phyloP scores from a whole-genome alignment of 805 yeast genomes.

The Metschnikowia cerradonensis region DNA sequence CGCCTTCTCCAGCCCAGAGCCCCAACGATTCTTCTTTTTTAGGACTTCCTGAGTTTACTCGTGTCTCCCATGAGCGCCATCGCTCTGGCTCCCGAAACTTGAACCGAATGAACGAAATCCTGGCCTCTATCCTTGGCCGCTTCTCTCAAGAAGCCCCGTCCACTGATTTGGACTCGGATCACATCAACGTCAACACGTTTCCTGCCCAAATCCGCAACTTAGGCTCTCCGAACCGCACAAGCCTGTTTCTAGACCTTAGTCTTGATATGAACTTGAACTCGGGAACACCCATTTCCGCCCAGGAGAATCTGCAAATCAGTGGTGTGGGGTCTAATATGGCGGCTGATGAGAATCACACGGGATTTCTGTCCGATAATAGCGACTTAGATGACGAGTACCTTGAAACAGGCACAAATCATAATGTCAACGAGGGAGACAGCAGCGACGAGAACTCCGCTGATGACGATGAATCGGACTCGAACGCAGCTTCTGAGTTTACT shows the following conservation, averaged over 20 bases:
- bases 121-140: conserved; percentile 7
- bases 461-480: conserved; percentile 7
- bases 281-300: not conserved
- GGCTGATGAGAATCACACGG: not conserved
- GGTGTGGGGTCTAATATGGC: not conserved
- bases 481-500: not conserved
- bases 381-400: not conserved
- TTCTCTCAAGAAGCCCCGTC: not conserved
- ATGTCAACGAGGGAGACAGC: conserved; percentile 2
- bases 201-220: conserved; percentile 9
- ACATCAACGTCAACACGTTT: not conserved
- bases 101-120: conserved; percentile 8
- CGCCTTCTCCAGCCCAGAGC: not conserved
- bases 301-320: not conserved
- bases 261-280: conserved; percentile 7
- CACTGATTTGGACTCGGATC: not conserved
- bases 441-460: conserved; percentile 4
- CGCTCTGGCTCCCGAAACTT: not conserved
- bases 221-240: conserved; percentile 2
- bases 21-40: not conserved
- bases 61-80: conserved; percentile 2
- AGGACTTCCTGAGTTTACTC: not conserved
- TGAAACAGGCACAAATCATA: not conserved
- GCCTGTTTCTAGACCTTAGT: conserved; percentile 5
- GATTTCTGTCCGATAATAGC: not conserved